Evolutionary conservation across 2,329 filamentous ascomycete species (phyloP), one percentile per base, ranked within the genome.

Genomic region (Elsinoe batatas): DNA sequence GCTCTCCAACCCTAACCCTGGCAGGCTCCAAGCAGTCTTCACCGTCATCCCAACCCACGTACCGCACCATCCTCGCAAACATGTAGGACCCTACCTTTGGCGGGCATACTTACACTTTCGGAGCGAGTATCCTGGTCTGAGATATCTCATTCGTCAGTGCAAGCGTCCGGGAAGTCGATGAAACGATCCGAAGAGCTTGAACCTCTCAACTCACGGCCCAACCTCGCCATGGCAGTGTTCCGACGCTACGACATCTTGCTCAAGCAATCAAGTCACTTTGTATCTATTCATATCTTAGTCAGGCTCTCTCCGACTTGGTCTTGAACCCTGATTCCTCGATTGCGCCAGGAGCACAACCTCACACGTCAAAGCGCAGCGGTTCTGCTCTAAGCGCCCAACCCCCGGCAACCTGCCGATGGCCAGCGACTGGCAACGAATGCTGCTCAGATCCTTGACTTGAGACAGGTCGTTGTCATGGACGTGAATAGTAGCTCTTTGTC

Each of bases 301-400:
- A 15, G 33, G 18, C 13, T 18, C 26, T 3, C 47, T 5, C 15
- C n/a, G 6, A 38, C 35, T 38, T 12, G 33, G 12, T 38, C 33
- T 11, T 22, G 47, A 30, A 37, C 17, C 35, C 35, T 36, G 47
- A 37, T 38, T 51, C 33, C 47, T 37, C 32, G 5, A 38, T 37
- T 33, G 37, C 17, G 35, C 47, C 47, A 26, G 32, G 32, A 37
- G 12, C 15, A 37, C 33, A 38, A 51, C 47, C 18, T 51, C 33
- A 26, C 15, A 26, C 47, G 33, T 51, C 51, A 42, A 54, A 54
- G 51, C 51, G 51, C 51, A 54, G 51, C 51, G 51, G 53, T 40
- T 44, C 38, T 42, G 8, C 38, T 55, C 12, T 55, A 55, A 55
- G 53, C 53, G 53, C 53, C 53, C 53, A 55, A 26, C 53, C 26